These are phyloP conservation scores for Boletus holoroseus DNA, from an alignment of 1,284 basidiomycete genomes.

Conservation along the genomic window DNA sequence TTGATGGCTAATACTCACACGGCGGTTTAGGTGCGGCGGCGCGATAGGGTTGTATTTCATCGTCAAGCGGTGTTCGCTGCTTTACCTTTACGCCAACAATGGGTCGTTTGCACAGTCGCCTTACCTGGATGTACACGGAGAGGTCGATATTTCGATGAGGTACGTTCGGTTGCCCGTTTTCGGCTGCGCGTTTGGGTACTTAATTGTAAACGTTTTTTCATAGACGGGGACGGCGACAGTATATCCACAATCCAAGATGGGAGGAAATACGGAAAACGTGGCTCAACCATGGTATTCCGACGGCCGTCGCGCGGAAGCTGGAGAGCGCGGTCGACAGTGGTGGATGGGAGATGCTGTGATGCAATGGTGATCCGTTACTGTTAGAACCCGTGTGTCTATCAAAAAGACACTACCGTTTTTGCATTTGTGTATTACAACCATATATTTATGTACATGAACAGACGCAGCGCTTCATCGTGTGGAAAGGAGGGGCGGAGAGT, in stretches of 20 bases:
- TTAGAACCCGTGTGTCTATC: background rate
- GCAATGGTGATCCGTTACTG: background rate
- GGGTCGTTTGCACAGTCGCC: constrained; percentile 88
- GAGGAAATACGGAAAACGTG: constrained; percentile 90
- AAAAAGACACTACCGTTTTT: background rate
- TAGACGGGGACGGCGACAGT: constrained; percentile 85
- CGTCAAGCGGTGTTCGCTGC: constrained; percentile 85
- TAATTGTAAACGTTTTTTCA: background rate
- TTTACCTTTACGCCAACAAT: constrained; percentile 88
- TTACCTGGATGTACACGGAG: constrained; percentile 93
- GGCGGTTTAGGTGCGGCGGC: constrained; percentile 74
- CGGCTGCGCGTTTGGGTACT: background rate
- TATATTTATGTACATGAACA: background rate
- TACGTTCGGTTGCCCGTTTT: constrained; percentile 35
- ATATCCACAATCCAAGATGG: constrained; percentile 80
- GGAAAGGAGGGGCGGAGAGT: background rate
- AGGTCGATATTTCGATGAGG: constrained; percentile 91
- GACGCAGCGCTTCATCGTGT: background rate
- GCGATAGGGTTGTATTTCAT: constrained; percentile 87
- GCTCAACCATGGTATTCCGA: constrained; percentile 88
- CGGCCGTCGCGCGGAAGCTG: constrained; percentile 82
- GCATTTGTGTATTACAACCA: background rate
- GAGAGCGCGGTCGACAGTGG: constrained; percentile 88
- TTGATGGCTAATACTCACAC: constrained; percentile 1
- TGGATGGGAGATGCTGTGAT: constrained; percentile 86